Conservation (phyloP, 2,329 filamentous ascomycete species). For the Cladosporium austrohemisphaericum region DNA sequence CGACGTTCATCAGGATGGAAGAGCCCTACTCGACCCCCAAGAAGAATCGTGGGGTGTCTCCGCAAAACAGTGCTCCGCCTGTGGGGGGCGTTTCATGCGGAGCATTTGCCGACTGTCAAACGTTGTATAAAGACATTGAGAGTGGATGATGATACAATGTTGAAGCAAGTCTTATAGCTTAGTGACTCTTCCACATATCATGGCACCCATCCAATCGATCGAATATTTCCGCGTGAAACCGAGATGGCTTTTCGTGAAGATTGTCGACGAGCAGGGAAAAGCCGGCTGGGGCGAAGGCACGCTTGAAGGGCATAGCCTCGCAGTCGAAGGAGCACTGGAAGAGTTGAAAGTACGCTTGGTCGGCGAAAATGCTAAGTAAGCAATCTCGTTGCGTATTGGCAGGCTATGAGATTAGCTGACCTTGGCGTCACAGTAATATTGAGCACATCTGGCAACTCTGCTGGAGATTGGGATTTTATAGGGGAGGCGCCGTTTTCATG, state of each 20-base stretch:
- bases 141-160: slow-evolving; percentile 2
- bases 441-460: slow-evolving; percentile 73
- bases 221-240: slow-evolving; percentile 71
- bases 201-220: slow-evolving; percentile 60
- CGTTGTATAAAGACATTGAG: slow-evolving; percentile 8
- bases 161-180: no score
- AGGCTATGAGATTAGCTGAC: no score
- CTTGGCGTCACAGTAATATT: slow-evolving; percentile 69
- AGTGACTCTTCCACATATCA: no score
- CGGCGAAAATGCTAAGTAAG: slow-evolving; percentile 61
- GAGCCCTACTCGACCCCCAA: no score
- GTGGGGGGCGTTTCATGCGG: no score
- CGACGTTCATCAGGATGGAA: no score
- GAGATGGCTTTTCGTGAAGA: slow-evolving; percentile 72
- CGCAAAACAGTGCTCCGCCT: no score
- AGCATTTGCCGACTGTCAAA: neutral
- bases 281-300: slow-evolving; percentile 73
- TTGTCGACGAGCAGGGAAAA: slow-evolving; percentile 61
- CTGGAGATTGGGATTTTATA: slow-evolving; percentile 59
- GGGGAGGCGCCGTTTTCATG: slow-evolving; percentile 75
- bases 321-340: slow-evolving; percentile 68
- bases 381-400: no score
- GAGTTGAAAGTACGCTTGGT: slow-evolving; percentile 59
- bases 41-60: no score
- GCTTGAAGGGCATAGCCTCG: slow-evolving; percentile 67